phyloP scores from a whole-genome alignment of 495 filamentous ascomycete species.

The Coniosporium apollinis region DNA sequence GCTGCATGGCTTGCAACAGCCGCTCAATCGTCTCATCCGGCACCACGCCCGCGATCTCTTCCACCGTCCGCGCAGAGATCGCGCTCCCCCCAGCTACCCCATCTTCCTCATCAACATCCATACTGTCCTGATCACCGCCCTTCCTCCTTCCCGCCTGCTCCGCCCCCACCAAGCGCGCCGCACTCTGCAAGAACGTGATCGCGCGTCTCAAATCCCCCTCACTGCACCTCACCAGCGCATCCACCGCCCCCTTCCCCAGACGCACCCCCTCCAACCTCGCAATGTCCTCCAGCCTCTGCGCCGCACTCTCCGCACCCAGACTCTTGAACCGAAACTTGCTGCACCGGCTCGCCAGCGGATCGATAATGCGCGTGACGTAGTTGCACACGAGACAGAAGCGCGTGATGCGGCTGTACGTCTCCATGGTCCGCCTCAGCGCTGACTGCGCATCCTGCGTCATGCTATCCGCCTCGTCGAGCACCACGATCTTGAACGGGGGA shows the following conservation, averaged over 20 bases:
- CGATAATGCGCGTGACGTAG: slow-evolving; percentile 95
- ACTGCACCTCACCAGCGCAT: slow-evolving; percentile 67
- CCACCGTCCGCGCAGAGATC: slow-evolving; percentile 62
- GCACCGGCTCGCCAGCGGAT: slow-evolving; percentile 81
- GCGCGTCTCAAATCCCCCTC: slow-evolving; percentile 92
- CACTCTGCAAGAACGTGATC: slow-evolving; percentile 90
- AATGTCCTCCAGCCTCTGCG: slow-evolving; percentile 60
- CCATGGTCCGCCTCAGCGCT: slow-evolving; percentile 87
- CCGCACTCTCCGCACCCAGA: slow-evolving; percentile 67
- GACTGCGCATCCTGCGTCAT: slow-evolving; percentile 98
- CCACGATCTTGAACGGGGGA: slow-evolving; percentile 95
- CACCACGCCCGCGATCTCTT: slow-evolving; percentile 94
- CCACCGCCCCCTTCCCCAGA: slow-evolving; percentile 61
- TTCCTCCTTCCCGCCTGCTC: slow-evolving; percentile 21
- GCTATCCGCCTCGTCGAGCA: slow-evolving; percentile 91
- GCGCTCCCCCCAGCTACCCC: slow-evolving; percentile 21
- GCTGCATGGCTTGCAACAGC: slow-evolving; percentile 63
- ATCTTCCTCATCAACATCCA: slow-evolving; percentile 32
- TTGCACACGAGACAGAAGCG: slow-evolving; percentile 97
- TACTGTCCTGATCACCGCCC: slow-evolving; percentile 34
- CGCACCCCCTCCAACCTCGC: slow-evolving; percentile 56
- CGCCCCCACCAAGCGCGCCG: slow-evolving; percentile 61
- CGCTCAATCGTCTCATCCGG: slow-evolving; percentile 52
- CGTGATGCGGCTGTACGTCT: slow-evolving; percentile 91
- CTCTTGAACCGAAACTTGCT: slow-evolving; percentile 98